phyloP scores from a whole-genome alignment of 306 rosid species.

The Acacia crassicarpa region DNA sequence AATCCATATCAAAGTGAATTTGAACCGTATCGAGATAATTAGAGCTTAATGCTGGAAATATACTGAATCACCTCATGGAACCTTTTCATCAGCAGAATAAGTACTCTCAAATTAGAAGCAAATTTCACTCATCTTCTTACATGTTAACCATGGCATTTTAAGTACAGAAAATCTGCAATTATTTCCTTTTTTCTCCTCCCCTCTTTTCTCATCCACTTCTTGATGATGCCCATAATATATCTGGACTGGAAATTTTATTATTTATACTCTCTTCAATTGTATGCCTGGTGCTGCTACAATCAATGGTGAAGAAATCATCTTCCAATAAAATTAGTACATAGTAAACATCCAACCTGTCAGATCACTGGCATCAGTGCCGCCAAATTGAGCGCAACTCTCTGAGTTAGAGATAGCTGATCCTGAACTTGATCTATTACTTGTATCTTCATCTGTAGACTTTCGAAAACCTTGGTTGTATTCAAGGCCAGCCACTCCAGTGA shows the following conservation, averaged over 20 bases:
- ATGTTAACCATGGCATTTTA: constrained; percentile 9
- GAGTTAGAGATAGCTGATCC: constrained; percentile 95
- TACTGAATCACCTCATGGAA: background rate
- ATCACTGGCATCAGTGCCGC: constrained; percentile 85
- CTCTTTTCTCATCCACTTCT: constrained; percentile 6
- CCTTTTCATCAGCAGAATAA: constrained; percentile 4
- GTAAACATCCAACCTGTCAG: constrained; percentile 74
- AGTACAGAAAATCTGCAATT: constrained; percentile 13
- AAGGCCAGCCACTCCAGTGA: constrained; percentile 43
- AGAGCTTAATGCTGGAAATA: constrained; percentile 22
- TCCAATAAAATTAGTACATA: constrained; percentile 23
- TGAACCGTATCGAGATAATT: constrained; percentile 6
- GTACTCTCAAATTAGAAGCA: constrained; percentile 12
- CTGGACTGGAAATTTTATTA: background rate
- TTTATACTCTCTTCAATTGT: constrained; percentile 15
- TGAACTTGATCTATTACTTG: constrained; percentile 90
- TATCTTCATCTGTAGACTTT: constrained; percentile 74
- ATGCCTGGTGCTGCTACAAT: constrained; percentile 21
- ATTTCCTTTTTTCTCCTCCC: background rate
- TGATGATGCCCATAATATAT: constrained; percentile 16
- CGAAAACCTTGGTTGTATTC: constrained; percentile 67
- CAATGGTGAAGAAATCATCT: constrained; percentile 21
- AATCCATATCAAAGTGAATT: background rate
- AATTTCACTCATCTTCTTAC: background rate
- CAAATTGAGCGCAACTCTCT: constrained; percentile 91